phyloP scores from a whole-genome alignment of 1,284 basidiomycete species.

The Ganoderma multipileum region DNA sequence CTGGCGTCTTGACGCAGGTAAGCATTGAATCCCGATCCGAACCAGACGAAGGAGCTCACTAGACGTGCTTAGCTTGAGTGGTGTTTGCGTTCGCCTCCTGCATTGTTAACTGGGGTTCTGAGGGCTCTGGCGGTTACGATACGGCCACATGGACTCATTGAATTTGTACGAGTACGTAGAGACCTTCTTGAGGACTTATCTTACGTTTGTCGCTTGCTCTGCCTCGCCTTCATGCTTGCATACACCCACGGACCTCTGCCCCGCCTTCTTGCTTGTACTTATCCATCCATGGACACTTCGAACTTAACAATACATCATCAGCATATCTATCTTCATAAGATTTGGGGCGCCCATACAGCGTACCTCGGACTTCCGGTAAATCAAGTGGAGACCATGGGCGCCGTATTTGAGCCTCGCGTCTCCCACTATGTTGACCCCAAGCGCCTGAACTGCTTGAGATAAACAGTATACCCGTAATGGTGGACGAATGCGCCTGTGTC shows the following conservation, averaged over 20 bases:
- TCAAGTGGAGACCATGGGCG: neutral
- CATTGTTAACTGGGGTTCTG: neutral
- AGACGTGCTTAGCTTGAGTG: neutral
- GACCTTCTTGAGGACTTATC: neutral
- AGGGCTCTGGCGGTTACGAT: neutral
- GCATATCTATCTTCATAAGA: neutral
- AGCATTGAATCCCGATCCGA: neutral
- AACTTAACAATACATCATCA: neutral
- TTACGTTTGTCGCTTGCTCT: neutral
- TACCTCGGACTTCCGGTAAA: neutral
- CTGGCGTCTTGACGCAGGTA: slow-evolving; percentile 29
- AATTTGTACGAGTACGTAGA: neutral
- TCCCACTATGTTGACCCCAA: neutral
- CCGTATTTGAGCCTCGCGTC: neutral
- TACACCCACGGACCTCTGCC: neutral
- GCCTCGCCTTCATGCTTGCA: neutral
- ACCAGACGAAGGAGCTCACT: neutral
- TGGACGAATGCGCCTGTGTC: neutral
- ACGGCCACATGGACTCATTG: neutral
- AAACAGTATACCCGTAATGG: neutral
- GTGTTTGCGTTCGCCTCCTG: too few species aligned
- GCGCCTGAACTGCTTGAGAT: neutral
- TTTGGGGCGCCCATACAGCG: too few species aligned
- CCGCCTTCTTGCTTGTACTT: neutral
- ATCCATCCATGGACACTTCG: slow-evolving; percentile 9